Evolutionary conservation across 768 basidiomycete genomes (phyloP), one percentile per base, ranked within the genome.

Genomic region (Mycena venus): DNA sequence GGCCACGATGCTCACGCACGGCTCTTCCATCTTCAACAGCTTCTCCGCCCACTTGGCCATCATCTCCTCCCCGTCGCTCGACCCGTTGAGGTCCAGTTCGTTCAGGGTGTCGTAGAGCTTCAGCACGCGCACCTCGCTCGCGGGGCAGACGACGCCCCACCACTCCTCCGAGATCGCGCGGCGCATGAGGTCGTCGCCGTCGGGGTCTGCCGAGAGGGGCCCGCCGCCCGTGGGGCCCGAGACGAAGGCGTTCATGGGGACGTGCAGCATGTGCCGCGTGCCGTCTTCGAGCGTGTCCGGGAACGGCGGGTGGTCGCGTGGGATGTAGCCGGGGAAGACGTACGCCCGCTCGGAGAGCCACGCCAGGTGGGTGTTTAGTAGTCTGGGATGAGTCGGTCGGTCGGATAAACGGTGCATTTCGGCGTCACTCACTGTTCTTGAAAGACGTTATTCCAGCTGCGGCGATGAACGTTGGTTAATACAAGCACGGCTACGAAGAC

Each of bases 171-270:
- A 62, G 1, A 68, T 36, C 12, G 70, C 62, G 1, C 69, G 47
- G 1, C 4, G 11, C 42, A 21, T 21, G 21, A 68, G 12, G 15
- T 15, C 7, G 36, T 53, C 64, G 19, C 14, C 19, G 6, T 2
- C 27, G 36, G n/a, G 27, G 25, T 40, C 56, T 6, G 36, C 3
- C 11, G 42, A 47, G 0, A 67, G 44, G 1, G 69, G 42, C 1
- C 74, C 74, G 3, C 74, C 70, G 23, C 49, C 74, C 3, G 66
- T 71, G 12, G 74, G 74, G 2, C 74, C 74, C 2, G 65, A 42
- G n/a, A 59, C 36, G 19, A 75, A 51, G 9, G 74, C 74, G 64
- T 75, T 75, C 61, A 75, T 71, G 1, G 74, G 70, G 12, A 75
- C 31, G 4, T 72, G 25, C 1, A 75, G 60, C 59, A 56, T 32